Percentiles rank a stretch among this genome's conserved stretches.
Conservation (phyloP, 768 basidiomycete species). For the Piloderma croceum region DNA sequence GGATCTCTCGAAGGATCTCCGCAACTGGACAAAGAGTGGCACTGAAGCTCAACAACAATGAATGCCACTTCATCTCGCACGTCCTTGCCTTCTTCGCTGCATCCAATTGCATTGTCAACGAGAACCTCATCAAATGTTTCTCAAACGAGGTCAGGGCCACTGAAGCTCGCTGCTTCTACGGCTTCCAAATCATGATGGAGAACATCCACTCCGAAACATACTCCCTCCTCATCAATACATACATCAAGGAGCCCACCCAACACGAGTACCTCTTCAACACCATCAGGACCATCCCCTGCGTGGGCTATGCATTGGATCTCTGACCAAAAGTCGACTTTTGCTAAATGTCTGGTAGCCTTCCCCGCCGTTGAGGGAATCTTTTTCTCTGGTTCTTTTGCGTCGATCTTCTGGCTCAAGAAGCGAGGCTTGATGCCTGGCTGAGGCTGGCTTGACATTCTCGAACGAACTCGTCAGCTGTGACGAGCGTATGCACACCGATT, state of each 20-base stretch:
- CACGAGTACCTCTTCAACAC: constrained; percentile 56
- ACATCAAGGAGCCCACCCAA: constrained; percentile 63
- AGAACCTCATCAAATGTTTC: constrained; percentile 62
- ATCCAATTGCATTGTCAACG: constrained; percentile 62
- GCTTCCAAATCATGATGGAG: constrained; percentile 69
- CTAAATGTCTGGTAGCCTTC: constrained; percentile 71
- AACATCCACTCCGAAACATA: constrained; percentile 69
- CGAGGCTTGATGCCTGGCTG: constrained; percentile 80
- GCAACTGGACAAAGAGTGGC: constrained; percentile 61
- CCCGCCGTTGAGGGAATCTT: constrained; percentile 82
- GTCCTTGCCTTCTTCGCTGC: constrained; percentile 67
- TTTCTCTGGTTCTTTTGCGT: constrained; percentile 72
- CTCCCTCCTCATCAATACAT: constrained; percentile 74
- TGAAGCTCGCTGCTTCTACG: constrained; percentile 63
- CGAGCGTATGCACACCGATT: constrained; percentile 81
- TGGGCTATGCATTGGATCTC: constrained; percentile 76
- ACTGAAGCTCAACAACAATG: constrained; percentile 51
- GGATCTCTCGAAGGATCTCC: constrained; percentile 54
- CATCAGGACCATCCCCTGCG: constrained; percentile 62
- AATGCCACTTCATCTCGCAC: constrained; percentile 57
- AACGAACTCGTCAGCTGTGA: constrained; percentile 83
- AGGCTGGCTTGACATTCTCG: constrained; percentile 74
- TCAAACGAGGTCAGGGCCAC: constrained; percentile 56
- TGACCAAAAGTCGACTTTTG: constrained; percentile 57
- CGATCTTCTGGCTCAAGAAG: constrained; percentile 83